Base-by-base conservation (phyloP, 768 basidiomycete species). In the Mycena filopes region DNA sequence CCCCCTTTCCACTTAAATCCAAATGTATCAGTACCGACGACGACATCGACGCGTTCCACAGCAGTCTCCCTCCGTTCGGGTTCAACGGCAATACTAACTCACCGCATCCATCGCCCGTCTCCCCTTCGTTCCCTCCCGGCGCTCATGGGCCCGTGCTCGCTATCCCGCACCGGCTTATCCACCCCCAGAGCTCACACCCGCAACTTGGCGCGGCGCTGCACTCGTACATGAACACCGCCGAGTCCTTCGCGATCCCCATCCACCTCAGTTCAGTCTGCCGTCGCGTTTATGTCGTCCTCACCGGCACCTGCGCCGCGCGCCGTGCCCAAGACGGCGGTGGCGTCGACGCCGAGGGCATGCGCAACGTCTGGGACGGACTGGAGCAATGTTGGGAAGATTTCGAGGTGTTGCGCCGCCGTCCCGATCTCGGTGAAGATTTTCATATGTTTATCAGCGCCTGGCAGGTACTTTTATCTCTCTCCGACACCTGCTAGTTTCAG, bases 351-450 rank as follows among this genome's bases (percentile, higher is more conserved):
- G 81, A 85, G 38, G 83, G 83, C 3, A 83, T 98, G 77, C 81
- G 87, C 26, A 86, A 90, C 63, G 89, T 94, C n/a, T 98, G 95
- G 96, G 87, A 90, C 29, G 85, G 86, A 29, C 86, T 98, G 12
- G 93, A 94, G 65, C 80, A 79, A 43, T 93, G 88, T 69, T 96
- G 94, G 95, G 85, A 91, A 38, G 93, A 95, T 45, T 89, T 98
- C 53, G 93, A 94, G 42, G 75, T 77, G 10, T 79, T 96, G 70
- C 31, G 72, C 71, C 47, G 74, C 73, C 61, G 75, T 80, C 26
- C 79, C 15, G 72, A 78, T 38, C 78, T 81, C 23, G 77, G 78
- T 31, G 74, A 78, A 29, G 82, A 83, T 50, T 77, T 84, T 38
- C 83, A 84, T 46, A 78, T 89, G 61, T 96, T 92, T 73, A 89